phyloP scores from a whole-genome alignment of 2,329 filamentous ascomycete species.

The Penicillium decumbens region DNA sequence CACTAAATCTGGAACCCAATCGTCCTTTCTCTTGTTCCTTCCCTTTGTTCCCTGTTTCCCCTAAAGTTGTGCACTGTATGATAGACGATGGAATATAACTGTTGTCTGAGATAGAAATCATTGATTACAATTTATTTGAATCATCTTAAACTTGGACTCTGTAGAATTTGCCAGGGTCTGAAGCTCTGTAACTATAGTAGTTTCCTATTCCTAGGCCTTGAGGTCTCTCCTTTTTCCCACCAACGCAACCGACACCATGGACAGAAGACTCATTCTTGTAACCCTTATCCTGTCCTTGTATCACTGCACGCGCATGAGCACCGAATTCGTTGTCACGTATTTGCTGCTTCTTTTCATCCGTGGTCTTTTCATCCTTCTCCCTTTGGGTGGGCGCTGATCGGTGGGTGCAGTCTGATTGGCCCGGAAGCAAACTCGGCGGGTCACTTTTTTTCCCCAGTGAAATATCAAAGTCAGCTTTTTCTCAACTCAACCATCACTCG shows the following conservation, averaged over 20 bases:
- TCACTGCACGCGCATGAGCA: background rate
- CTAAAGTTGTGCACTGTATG: conserved; percentile 41
- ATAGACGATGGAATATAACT: conserved; percentile 47
- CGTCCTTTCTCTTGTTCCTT: conserved; percentile 26
- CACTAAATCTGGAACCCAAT: conserved; percentile 32
- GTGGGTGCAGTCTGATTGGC: conserved; percentile 29
- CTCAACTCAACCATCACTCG: conserved; percentile 8
- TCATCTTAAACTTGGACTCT: background rate
- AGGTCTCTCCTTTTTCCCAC: background rate
- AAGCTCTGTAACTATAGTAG: background rate
- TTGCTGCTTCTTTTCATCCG: background rate
- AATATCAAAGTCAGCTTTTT: conserved; percentile 16
- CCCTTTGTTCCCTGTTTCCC: conserved; percentile 30
- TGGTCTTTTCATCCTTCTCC: background rate
- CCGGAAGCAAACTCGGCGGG: conserved; percentile 24
- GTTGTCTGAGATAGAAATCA: conserved; percentile 37
- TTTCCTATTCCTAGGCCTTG: background rate
- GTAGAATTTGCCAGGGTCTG: background rate
- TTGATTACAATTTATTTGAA: conserved; percentile 16
- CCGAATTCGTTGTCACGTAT: background rate
- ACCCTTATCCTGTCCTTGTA: background rate
- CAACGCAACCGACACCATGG: background rate
- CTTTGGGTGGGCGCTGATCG: background rate
- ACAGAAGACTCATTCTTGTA: background rate
- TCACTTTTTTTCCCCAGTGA: conserved; percentile 26